These are phyloP conservation scores for Neonectria sp. DNA, from an alignment of 2,329 filamentous ascomycete genomes.

Conservation along the genomic window DNA sequence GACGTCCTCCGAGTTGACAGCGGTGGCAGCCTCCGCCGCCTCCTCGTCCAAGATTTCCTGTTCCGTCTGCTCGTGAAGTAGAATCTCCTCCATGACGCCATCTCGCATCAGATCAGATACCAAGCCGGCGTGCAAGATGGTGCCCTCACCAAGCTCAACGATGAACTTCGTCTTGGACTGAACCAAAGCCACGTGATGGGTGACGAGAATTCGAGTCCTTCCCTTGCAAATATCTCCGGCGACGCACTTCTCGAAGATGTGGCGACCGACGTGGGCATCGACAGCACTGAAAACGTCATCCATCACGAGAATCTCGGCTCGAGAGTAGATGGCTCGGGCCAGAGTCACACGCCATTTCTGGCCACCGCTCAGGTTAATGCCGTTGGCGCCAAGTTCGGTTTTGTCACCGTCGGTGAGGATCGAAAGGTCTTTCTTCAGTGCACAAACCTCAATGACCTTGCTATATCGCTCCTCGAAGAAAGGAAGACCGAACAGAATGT, in stretches of 20 bases:
- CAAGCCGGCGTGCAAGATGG: constrained; percentile 74
- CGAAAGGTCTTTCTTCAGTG: constrained; percentile 81
- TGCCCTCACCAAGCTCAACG: constrained; percentile 80
- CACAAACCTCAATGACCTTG: constrained; percentile 80
- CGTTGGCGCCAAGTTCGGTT: constrained; percentile 88
- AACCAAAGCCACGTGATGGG: constrained; percentile 83
- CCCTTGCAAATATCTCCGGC: constrained; percentile 78
- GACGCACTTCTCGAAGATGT: constrained; percentile 83
- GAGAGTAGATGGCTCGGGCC: constrained; percentile 84
- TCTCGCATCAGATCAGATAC: constrained; percentile 75
- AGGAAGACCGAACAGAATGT: constrained; percentile 84
- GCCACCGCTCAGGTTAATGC: constrained; percentile 87
- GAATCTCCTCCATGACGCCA: constrained; percentile 70
- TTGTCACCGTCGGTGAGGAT: constrained; percentile 83
- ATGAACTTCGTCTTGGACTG: constrained; percentile 81
- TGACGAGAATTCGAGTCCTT: constrained; percentile 84
- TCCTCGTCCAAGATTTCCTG: constrained; percentile 66
- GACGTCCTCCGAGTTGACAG: constrained; percentile 69
- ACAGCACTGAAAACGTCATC: constrained; percentile 90
- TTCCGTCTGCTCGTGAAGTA: constrained; percentile 66
- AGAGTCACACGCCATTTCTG: constrained; percentile 88
- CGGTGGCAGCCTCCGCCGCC: constrained; percentile 58
- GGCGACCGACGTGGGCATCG: constrained; percentile 84
- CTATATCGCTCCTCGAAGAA: constrained; percentile 78
- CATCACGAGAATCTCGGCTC: constrained; percentile 81